Evolutionary conservation across 1,284 basidiomycete genomes (phyloP), one percentile per base, ranked within the genome.

Genomic region (Cutaneotrichosporon sp.): DNA sequence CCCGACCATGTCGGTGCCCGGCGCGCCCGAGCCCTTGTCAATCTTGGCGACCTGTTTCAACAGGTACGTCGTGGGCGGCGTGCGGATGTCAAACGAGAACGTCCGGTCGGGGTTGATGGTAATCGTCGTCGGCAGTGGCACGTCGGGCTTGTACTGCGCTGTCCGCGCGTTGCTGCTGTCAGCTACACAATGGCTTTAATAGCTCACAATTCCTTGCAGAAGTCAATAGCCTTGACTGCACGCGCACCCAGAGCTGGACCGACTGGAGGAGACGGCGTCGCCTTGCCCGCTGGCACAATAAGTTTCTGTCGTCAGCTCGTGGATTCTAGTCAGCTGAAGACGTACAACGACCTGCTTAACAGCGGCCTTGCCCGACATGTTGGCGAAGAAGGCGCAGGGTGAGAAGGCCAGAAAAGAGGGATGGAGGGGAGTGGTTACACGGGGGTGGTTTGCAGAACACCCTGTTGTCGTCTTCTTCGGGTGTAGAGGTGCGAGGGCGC

Each of bases 161-260:
- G 92, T 96, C 58, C 83, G 85, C 52, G 88, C 91, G 75, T 90
- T 92, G 78, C 90, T 76, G 49, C 8, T 35, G 56, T 60, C 15
- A 58, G 54, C 35, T 17, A 17, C 8, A 30, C 26, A 10, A 5
- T 10, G 13, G 12, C 22, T 8, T n/a, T n/a, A n/a, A n/a, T 13
- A 22, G 70, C 69, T 61, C 54, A 74, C 74, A 75, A 96, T 73
- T 94, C 91, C 74, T 97, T 98, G 80, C 92, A 96, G 73, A 98
- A 99, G 78, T 99, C 96, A 86, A 98, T 98, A 17, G 93, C 94
- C 78, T 97, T 97, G 62, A 99, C 92, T 67, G 96, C 96, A 70
- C 91, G 86, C 61, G 96, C 93, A 79, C 96, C 96, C 49, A 97
- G 84, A 18, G 93, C 93, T 50, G 96, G 94, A 65, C 94, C 96